These are phyloP conservation scores for Xylaria sp. DNA, from an alignment of 2,329 filamentous ascomycete genomes.

Conservation along the genomic window DNA sequence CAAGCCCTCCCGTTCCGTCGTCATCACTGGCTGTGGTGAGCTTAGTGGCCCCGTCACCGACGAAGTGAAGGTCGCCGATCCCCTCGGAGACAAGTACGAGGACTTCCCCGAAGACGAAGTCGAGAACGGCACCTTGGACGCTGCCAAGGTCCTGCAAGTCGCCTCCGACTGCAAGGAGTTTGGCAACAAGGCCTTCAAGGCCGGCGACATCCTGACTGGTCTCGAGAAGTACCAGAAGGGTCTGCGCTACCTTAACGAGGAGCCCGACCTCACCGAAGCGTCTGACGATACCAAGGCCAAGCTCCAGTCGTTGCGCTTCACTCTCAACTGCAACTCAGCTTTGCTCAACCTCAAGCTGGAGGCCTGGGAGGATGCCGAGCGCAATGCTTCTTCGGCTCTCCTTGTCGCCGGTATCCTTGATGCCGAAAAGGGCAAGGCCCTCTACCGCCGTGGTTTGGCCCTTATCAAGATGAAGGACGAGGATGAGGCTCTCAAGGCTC, in stretches of 20 bases:
- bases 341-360: slow-evolving; percentile 78
- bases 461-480: slow-evolving; percentile 74
- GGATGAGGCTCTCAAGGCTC: slow-evolving; percentile 68
- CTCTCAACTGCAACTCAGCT: slow-evolving; percentile 82
- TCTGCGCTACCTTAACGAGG: slow-evolving; percentile 55
- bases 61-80: slow-evolving; percentile 65
- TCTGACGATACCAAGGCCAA: slow-evolving; percentile 60
- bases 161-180: slow-evolving; percentile 82
- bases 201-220: slow-evolving; percentile 61
- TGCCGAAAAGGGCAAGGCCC: slow-evolving; percentile 80
- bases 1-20: slow-evolving; percentile 68
- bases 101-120: slow-evolving; percentile 87
- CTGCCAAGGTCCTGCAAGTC: slow-evolving; percentile 67
- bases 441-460: slow-evolving; percentile 78
- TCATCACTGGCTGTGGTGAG: slow-evolving; percentile 81
- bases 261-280: slow-evolving; percentile 61
- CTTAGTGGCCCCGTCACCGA: slow-evolving; percentile 66
- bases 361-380: slow-evolving; percentile 63
- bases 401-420: slow-evolving; percentile 60
- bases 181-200: slow-evolving; percentile 90
- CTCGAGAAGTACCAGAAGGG: slow-evolving; percentile 94
- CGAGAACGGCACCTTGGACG: slow-evolving; percentile 53
- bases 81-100: slow-evolving; percentile 85
- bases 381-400: slow-evolving; percentile 68
- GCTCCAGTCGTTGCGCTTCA: slow-evolving; percentile 71